Evolutionary conservation across 202 grass and related monocot genomes (phyloP).

Genomic region (Musa balbisiana): DNA sequence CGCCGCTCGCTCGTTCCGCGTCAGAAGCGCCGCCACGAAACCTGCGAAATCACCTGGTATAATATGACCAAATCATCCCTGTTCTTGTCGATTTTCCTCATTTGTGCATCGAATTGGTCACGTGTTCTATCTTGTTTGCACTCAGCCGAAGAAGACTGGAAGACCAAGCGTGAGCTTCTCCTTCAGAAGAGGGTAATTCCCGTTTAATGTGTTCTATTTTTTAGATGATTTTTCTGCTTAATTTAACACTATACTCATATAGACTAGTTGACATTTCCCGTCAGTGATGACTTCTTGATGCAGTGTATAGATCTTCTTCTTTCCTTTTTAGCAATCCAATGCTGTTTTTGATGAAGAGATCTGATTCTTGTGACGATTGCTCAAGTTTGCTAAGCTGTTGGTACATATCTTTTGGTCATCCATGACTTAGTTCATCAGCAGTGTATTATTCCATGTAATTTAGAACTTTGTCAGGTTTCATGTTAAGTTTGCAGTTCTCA

Average conservation of each 20-base stretch:
- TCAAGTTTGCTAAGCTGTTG: too few relatives aligned
- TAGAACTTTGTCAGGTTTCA: too few relatives aligned
- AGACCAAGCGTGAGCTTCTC: conserved; percentile 68
- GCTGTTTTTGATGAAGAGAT: too few relatives aligned
- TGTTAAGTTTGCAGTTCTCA: too few relatives aligned
- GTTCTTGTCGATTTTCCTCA: too few relatives aligned
- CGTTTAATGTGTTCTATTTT: not conserved
- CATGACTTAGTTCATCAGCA: not conserved
- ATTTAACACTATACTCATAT: too few relatives aligned
- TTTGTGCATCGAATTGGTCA: not conserved
- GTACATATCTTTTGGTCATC: not conserved
- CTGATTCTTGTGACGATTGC: too few relatives aligned
- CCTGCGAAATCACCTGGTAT: conserved; percentile 80
- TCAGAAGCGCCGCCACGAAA: conserved; percentile 72
- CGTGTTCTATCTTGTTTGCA: conserved; percentile 14
- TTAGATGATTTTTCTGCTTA: too few relatives aligned
- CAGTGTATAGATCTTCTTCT: not conserved
- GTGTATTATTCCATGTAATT: not conserved
- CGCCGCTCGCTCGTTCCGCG: conserved; percentile 26
- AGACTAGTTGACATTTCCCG: too few relatives aligned
- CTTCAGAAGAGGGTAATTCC: conserved; percentile 68
- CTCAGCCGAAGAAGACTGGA: conserved; percentile 94
- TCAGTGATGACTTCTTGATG: too few relatives aligned
- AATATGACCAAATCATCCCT: not conserved
- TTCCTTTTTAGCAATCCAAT: not conserved